Evolutionary conservation across 31 red algal genomes (phyloP).

Genomic region (Odonthalia washingtoniensis): DNA sequence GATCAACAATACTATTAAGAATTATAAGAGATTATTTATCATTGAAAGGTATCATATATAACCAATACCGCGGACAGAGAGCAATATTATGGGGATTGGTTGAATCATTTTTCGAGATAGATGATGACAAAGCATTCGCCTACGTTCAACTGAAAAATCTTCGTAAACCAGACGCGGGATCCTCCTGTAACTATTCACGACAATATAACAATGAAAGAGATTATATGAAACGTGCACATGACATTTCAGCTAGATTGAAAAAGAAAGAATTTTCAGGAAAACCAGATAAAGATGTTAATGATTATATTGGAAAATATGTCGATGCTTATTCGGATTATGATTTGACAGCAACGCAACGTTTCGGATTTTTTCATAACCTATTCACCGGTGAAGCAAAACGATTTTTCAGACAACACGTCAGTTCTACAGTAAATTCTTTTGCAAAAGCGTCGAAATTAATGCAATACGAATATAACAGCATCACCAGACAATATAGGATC

Average conservation of each 20-base stretch:
- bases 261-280: not conserved
- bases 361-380: too few relatives aligned
- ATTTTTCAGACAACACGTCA: not conserved
- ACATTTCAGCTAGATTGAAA: not conserved
- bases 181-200: not conserved
- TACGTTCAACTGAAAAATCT: not conserved
- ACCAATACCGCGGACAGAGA: not conserved
- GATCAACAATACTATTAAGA: not conserved
- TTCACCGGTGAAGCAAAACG: conserved; percentile 10
- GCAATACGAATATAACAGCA: not conserved
- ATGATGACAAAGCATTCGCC: not conserved
- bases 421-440: not conserved
- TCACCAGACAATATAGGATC: not conserved
- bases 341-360: too few relatives aligned
- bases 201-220: not conserved
- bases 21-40: not conserved
- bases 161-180: not conserved
- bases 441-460: not conserved
- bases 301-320: too few relatives aligned
- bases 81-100: not conserved
- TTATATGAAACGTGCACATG: not conserved
- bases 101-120: not conserved
- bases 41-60: not conserved
- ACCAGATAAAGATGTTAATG: not conserved
- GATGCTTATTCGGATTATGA: too few relatives aligned